Conservation (phyloP, 2,329 filamentous ascomycete species). For the Beauveria brongniartii region DNA sequence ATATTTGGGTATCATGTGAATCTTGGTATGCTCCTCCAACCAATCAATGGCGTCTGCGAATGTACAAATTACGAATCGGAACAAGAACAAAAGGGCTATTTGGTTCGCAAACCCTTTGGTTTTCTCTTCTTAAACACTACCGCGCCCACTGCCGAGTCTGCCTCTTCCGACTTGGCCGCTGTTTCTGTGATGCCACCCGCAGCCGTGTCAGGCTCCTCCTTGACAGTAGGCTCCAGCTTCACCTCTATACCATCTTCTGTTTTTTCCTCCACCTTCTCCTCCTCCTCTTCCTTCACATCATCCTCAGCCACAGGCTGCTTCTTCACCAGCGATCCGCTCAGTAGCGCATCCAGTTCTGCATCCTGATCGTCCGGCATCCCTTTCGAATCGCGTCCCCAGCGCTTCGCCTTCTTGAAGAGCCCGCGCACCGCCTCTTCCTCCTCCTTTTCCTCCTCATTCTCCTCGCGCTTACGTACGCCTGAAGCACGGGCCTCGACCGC, state of each 20-base stretch:
- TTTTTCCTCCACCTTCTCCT: conserved; percentile 18
- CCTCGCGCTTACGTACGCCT: conserved; percentile 56
- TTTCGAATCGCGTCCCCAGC: conserved; percentile 47
- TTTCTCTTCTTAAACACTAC: conserved; percentile 78
- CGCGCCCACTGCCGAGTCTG: conserved; percentile 29
- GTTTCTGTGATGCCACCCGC: conserved; percentile 11
- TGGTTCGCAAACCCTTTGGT: conserved; percentile 48
- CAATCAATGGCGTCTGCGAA: not conserved
- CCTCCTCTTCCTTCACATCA: conserved; percentile 6
- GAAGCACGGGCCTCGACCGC: conserved; percentile 40
- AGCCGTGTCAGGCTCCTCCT: conserved; percentile 29
- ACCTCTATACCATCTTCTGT: conserved; percentile 12
- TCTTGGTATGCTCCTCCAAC: not conserved
- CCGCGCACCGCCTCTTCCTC: conserved; percentile 50
- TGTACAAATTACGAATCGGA: not conserved
- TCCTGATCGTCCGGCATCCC: conserved; percentile 38
- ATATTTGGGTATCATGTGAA: conserved; percentile 1
- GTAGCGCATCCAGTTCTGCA: conserved; percentile 54
- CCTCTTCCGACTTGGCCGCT: conserved; percentile 31
- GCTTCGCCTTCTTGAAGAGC: conserved; percentile 50
- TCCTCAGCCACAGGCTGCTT: conserved; percentile 13
- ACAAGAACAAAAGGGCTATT: not conserved
- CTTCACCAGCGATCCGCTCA: conserved; percentile 31
- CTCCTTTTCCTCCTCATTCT: conserved; percentile 52
- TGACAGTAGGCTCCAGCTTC: conserved; percentile 24